A percentile compares a stretch with the other conserved stretches of the same genome.
phyloP scores from a whole-genome alignment of 176 grass and related monocot genomes.

The Zizania latifolia region DNA sequence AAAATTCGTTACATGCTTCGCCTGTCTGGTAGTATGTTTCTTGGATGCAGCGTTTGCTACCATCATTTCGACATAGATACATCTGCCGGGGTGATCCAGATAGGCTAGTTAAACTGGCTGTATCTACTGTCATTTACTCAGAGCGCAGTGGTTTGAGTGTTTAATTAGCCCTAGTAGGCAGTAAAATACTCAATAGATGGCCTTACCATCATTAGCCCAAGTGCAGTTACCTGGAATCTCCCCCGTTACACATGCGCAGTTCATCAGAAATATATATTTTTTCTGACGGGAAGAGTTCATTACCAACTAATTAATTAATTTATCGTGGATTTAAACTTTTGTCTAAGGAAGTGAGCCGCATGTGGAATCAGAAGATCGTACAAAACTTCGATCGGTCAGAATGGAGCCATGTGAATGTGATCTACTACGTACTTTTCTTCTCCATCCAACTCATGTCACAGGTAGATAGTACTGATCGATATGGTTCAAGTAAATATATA shows the following conservation, averaged over 20 bases:
- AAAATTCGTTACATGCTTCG: constrained; percentile 1
- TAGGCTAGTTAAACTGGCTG: not conserved
- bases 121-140: not conserved
- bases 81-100: not conserved
- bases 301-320: not conserved
- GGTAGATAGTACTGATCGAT: not conserved
- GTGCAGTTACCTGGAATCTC: not conserved
- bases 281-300: not conserved
- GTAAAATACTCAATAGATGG: not conserved
- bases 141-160: not conserved
- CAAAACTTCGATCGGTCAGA: constrained; percentile 34
- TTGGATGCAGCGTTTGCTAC: not conserved
- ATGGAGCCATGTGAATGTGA: constrained; percentile 17
- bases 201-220: not conserved
- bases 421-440: no score
- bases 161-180: not conserved
- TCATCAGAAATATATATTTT: not conserved
- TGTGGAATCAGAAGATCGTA: constrained; percentile 25
- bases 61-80: constrained; percentile 16
- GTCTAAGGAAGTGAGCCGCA: constrained; percentile 8
- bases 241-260: not conserved
- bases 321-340: constrained; percentile 20
- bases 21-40: constrained; percentile 20
- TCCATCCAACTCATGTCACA: not conserved
- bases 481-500: not conserved